Evolutionary conservation across 2,329 filamentous ascomycete genomes (phyloP).

Genomic region (Colletotrichum zoysiae): DNA sequence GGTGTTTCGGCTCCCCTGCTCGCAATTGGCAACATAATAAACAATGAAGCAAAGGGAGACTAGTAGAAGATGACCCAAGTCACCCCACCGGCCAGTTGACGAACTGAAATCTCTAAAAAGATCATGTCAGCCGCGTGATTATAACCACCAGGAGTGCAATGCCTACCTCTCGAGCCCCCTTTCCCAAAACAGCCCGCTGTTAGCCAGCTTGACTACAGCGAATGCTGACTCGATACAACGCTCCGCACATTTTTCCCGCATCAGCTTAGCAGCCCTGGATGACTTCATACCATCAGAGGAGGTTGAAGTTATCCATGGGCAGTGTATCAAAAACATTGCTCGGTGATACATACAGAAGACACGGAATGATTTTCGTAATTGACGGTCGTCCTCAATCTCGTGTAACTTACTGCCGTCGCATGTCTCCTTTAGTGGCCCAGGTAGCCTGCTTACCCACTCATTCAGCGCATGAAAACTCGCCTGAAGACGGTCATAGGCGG

Average conservation of each 20-base stretch:
- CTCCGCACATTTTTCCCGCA: constrained; percentile 20
- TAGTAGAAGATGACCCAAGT: constrained; percentile 34
- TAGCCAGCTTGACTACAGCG: constrained; percentile 30
- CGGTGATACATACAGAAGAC: constrained; percentile 38
- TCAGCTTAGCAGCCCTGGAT: constrained; percentile 13
- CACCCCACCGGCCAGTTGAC: constrained; percentile 24
- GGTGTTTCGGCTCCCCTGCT: constrained; percentile 15
- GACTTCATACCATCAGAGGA: constrained; percentile 1
- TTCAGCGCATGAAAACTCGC: constrained; percentile 33
- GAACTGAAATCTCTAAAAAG: constrained; percentile 14
- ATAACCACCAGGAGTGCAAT: no score
- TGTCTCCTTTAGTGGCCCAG: constrained; percentile 23
- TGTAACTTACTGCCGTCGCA: constrained; percentile 21
- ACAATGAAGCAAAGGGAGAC: constrained; percentile 38
- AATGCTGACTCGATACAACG: constrained; percentile 32
- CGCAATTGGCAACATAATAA: constrained; percentile 29
- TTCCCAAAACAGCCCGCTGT: constrained; percentile 30
- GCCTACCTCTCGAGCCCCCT: constrained; percentile 25
- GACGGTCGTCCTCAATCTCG: constrained; percentile 16
- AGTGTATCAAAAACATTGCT: constrained; percentile 28
- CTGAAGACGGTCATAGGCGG: constrained; percentile 20
- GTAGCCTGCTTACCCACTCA: constrained; percentile 24
- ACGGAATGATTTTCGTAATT: constrained; percentile 21
- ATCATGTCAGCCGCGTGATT: background rate
- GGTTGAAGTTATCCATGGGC: constrained; percentile 25